These are phyloP conservation scores for Selenicereus undatus DNA, from an alignment of 148 eudicot genomes.

Conservation along the genomic window DNA sequence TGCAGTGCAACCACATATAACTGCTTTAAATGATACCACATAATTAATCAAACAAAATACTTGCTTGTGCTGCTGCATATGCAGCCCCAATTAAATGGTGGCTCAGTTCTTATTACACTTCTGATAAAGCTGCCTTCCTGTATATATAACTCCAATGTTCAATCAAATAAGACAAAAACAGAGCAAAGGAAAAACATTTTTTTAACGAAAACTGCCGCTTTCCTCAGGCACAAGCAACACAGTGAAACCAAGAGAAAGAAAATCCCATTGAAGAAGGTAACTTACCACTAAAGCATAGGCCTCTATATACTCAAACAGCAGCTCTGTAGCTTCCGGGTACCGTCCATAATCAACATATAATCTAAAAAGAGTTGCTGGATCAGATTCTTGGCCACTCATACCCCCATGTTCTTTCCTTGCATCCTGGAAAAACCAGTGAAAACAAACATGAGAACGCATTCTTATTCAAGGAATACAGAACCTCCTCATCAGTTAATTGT, in stretches of 20 bases:
- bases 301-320: constrained; percentile 71
- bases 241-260: neutral
- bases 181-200: neutral
- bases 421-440: constrained; percentile 45
- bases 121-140: neutral
- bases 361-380: constrained; percentile 77
- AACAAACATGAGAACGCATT: constrained; percentile 2
- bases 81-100: neutral
- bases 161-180: neutral
- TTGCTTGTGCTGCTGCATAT: neutral
- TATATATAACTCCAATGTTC: neutral
- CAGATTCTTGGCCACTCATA: constrained; percentile 82
- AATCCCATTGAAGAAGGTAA: neutral
- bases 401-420: constrained; percentile 47
- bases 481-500: neutral
- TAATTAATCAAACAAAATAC: neutral
- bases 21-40: neutral
- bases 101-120: neutral
- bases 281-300: constrained; percentile 69
- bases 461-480: neutral
- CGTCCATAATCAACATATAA: constrained; percentile 87
- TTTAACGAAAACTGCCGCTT: neutral
- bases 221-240: neutral
- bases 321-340: constrained; percentile 76
- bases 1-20: neutral